phyloP scores from a whole-genome alignment of 345 rosid genomes.

The Salix exigua region DNA sequence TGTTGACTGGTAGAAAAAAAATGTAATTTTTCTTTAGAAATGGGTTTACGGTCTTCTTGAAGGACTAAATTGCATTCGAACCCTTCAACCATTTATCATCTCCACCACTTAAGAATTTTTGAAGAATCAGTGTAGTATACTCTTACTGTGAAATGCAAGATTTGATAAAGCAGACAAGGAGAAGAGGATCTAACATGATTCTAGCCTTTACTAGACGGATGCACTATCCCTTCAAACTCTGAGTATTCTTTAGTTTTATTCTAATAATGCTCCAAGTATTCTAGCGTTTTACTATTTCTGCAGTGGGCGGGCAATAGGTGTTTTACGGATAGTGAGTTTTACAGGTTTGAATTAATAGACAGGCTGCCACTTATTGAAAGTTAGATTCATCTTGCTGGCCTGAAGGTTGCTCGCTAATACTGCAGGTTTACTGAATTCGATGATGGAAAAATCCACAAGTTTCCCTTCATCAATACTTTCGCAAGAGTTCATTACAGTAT shows the following conservation, averaged over 20 bases:
- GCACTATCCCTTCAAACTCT: too few relatives aligned
- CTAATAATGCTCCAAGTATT: neutral
- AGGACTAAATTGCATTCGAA: neutral
- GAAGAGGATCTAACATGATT: neutral
- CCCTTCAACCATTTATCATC: neutral
- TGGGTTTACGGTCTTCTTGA: neutral
- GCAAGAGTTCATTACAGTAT: neutral
- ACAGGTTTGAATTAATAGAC: too few relatives aligned
- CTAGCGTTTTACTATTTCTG: too few relatives aligned
- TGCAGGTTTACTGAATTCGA: neutral
- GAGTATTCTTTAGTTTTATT: too few relatives aligned
- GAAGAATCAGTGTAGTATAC: neutral
- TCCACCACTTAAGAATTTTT: neutral
- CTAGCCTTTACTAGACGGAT: too few relatives aligned
- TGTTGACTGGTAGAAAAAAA: neutral
- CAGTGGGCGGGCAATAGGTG: too few relatives aligned
- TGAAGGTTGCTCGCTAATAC: neutral
- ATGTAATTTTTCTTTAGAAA: neutral
- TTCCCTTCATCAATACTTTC: neutral
- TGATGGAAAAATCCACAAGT: neutral
- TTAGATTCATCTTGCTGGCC: neutral
- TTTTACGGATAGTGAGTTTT: too few relatives aligned
- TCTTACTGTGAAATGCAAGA: neutral
- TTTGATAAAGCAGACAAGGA: neutral
- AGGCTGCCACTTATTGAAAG: too few relatives aligned